Percentiles rank a stretch among this genome's conserved stretches.
These are phyloP conservation scores for Acer campestre DNA, from an alignment of 345 rosid genomes.

Conservation along the genomic window DNA sequence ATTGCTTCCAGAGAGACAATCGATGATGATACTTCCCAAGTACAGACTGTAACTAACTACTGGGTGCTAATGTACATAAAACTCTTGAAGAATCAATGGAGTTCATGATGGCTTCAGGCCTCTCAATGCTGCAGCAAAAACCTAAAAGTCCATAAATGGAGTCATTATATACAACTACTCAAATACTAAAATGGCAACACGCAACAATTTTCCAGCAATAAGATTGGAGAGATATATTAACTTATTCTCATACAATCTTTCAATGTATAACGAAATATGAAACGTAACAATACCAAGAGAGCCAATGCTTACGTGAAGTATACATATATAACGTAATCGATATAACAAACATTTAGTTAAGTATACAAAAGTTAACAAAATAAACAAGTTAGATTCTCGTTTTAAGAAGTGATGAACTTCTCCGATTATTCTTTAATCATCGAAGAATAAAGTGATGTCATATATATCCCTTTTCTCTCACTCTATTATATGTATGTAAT, in stretches of 20 bases:
- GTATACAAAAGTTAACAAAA: neutral
- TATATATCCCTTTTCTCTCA: no score
- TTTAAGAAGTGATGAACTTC: neutral
- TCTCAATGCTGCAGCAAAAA: slow-evolving; percentile 48
- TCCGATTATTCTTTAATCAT: neutral
- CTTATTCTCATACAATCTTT: neutral
- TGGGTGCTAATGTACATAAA: slow-evolving; percentile 6
- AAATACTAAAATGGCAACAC: neutral
- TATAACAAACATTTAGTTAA: neutral
- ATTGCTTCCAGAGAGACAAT: neutral
- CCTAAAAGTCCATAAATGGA: slow-evolving; percentile 24
- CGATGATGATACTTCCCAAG: neutral
- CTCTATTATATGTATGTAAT: no score
- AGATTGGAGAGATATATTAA: neutral
- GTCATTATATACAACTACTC: slow-evolving; percentile 6
- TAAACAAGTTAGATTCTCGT: neutral
- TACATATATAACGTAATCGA: neutral
- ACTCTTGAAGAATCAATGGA: neutral
- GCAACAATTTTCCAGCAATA: neutral
- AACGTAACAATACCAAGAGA: neutral
- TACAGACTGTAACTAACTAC: neutral
- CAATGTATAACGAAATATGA: no score
- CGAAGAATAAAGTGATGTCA: no score
- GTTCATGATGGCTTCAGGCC: slow-evolving; percentile 41
- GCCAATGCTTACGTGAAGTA: neutral